Conservation (phyloP, 2,329 filamentous ascomycete genomes). For the Claviceps sp. region DNA sequence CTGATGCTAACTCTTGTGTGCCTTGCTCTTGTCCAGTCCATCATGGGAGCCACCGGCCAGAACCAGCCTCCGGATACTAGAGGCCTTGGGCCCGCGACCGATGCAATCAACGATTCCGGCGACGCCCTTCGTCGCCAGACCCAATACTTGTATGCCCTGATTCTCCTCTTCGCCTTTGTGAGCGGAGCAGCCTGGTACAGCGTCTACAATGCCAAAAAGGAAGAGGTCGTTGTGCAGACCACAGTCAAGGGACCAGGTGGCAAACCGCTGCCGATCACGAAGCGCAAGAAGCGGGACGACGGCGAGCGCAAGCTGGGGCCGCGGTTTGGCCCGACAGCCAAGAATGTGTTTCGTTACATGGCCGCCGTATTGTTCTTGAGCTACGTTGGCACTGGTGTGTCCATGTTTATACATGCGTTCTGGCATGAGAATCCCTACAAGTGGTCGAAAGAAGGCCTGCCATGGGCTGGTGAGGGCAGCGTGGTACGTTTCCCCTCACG, state of each 20-base stretch:
- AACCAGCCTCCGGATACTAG: constrained; percentile 14
- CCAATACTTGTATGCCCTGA: constrained; percentile 37
- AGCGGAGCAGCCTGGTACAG: constrained; percentile 37
- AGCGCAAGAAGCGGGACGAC: constrained; percentile 38
- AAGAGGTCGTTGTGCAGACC: constrained; percentile 32
- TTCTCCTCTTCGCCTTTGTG: constrained; percentile 40
- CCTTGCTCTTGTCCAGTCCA: constrained; percentile 12
- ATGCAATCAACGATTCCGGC: constrained; percentile 16
- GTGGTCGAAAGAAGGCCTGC: constrained; percentile 31
- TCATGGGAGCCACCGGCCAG: constrained; percentile 23
- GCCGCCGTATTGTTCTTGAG: constrained; percentile 58
- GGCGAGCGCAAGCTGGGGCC: constrained; percentile 29
- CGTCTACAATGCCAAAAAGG: constrained; percentile 35
- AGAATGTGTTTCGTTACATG: constrained; percentile 62
- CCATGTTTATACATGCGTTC: constrained; percentile 64
- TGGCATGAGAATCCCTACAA: constrained; percentile 24
- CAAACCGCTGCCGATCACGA: constrained; percentile 65
- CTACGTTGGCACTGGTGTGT: constrained; percentile 60
- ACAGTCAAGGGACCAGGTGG: constrained; percentile 66
- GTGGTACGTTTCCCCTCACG: constrained; percentile 43
- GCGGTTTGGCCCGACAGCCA: constrained; percentile 52
- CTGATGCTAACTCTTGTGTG: neutral
- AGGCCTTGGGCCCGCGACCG: constrained; percentile 10
- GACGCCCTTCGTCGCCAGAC: constrained; percentile 31
- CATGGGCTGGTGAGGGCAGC: constrained; percentile 65